Base-by-base conservation (phyloP, 306 rosid genomes). In the Vigna angularis region DNA sequence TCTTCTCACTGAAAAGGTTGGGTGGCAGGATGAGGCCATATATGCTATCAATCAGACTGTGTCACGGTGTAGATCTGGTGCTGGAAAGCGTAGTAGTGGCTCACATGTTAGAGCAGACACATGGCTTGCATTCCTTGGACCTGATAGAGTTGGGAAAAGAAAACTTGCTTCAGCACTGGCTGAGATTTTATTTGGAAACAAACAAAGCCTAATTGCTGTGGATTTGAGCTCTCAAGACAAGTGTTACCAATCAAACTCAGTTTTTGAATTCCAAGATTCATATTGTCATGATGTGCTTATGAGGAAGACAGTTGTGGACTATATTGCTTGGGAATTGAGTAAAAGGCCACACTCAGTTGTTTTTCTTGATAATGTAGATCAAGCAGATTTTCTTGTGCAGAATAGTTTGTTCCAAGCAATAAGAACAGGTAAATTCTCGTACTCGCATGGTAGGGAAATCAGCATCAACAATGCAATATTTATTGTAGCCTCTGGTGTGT, bases 111-210 rank as follows among this genome's bases (percentile, higher is more conserved):
- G 94, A 85, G 88, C 88, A 74, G 94, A 90, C 77, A 82, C 80
- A 66, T 96, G 99, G 99, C 85, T 96, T 82, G 83, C 90, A 20
- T 89, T 96, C 50, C 82, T 86, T 59, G 99, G 99, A 61, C 97
- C 89, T 5, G 99, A 96, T 83, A 87, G 74, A 76, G 61, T 93
- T 47, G 99, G 98, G 42, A 93, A 96, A 86, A 88, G 80, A 82
- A 93, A 85, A 86, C 76, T 93, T 75, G 92, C 91, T 69, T 42
- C 79, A 64, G 90, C 93, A 56, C 96, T 96, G 44, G 88, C 96
- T 1, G 97, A 93, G 81, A 38, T 53, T 44, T 55, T 95, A 77
- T 84, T 82, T 81, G 91, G 93, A 59, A 79, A 83, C 62, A 55
- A 66, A 47, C 91, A 90, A 68, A 85, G 84, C 79, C 56, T 96